A percentile compares a stretch with the other conserved stretches of the same genome.
These are phyloP conservation scores for Cladochytrium tenue DNA, from an alignment of 371 early-diverging fungal species.

Conservation along the genomic window DNA sequence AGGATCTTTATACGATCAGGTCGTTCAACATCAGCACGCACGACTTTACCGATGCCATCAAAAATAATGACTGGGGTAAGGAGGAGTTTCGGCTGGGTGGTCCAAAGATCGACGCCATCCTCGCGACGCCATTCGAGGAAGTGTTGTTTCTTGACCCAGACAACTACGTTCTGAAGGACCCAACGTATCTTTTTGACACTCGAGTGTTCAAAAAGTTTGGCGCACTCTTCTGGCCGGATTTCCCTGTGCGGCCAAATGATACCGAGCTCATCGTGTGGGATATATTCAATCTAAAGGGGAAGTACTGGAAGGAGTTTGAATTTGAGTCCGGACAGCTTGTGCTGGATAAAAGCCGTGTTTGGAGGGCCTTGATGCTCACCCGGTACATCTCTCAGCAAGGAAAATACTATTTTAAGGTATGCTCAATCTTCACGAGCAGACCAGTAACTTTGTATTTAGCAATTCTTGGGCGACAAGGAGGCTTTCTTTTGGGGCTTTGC, in stretches of 20 bases:
- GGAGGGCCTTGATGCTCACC: not conserved
- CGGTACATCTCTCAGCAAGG: not conserved
- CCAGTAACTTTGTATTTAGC: too few relatives aligned
- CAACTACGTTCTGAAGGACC: conserved; percentile 48
- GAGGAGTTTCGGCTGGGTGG: conserved; percentile 12
- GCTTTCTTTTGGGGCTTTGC: not conserved
- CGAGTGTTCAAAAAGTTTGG: conserved; percentile 46
- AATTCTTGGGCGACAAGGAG: not conserved
- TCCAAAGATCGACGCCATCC: conserved; percentile 51
- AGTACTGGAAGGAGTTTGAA: conserved; percentile 9
- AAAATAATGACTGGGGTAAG: conserved; percentile 1
- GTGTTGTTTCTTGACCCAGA: conserved; percentile 61
- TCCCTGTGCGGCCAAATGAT: conserved; percentile 37
- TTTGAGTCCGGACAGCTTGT: conserved; percentile 13
- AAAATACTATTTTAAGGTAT: not conserved
- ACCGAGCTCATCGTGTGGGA: conserved; percentile 7
- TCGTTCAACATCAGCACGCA: not conserved
- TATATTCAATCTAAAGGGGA: not conserved
- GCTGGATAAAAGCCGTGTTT: not conserved
- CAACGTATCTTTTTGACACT: conserved; percentile 48
- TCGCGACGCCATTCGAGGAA: conserved; percentile 50
- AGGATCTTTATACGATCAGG: not conserved
- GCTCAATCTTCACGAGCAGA: too few relatives aligned
- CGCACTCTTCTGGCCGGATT: conserved; percentile 63
- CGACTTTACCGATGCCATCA: not conserved